phyloP scores from a whole-genome alignment of 2,329 filamentous ascomycete species.

The Botrytis porri region DNA sequence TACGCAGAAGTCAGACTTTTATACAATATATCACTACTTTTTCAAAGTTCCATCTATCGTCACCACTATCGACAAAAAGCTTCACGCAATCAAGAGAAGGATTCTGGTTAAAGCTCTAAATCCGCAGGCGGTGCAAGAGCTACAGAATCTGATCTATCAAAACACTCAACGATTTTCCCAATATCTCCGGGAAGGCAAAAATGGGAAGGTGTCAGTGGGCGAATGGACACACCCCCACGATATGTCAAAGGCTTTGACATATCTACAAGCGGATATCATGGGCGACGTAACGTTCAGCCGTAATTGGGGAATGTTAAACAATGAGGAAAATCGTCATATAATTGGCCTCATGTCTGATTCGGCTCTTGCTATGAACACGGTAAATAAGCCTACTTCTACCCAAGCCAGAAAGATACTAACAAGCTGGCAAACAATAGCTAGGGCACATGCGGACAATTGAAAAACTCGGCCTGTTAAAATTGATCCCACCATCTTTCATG shows the following conservation, averaged over 20 bases:
- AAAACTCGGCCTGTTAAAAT: background rate
- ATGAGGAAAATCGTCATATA: constrained; percentile 4
- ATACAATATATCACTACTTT: constrained; percentile 3
- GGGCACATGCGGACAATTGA: constrained; percentile 1
- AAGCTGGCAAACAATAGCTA: background rate
- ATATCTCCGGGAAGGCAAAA: background rate
- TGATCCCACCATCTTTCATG: background rate
- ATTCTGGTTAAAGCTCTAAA: background rate
- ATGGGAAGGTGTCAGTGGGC: background rate
- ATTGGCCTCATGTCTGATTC: background rate
- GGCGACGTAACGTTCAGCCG: background rate
- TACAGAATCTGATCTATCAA: background rate
- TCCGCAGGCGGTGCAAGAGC: background rate
- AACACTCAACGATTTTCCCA: background rate
- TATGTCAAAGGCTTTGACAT: background rate
- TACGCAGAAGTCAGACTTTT: constrained; percentile 7
- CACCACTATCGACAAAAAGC: background rate
- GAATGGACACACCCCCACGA: background rate
- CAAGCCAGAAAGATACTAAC: background rate
- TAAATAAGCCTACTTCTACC: background rate
- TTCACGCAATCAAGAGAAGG: background rate
- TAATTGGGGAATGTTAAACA: background rate
- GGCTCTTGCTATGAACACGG: background rate
- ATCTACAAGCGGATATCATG: constrained; percentile 1
- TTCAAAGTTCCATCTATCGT: constrained; percentile 2